phyloP scores from a whole-genome alignment of 352 stramenopile species.

The Phytophthora constricta region DNA sequence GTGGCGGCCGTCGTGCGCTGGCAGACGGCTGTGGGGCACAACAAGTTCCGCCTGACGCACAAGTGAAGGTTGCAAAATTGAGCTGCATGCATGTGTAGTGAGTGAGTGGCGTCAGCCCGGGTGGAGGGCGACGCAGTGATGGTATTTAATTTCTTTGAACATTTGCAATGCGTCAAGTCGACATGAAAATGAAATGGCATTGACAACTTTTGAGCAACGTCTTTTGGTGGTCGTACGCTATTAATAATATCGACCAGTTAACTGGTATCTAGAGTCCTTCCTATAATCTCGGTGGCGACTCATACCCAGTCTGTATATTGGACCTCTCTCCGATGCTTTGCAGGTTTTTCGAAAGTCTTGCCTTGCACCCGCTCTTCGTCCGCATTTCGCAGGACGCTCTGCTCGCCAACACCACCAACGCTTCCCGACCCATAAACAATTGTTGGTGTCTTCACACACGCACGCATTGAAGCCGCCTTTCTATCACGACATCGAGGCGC shows the following conservation, averaged over 20 bases:
- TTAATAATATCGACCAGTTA: too few relatives aligned
- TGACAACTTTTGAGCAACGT: neutral
- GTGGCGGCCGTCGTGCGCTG: slow-evolving; percentile 67
- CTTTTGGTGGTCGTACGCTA: neutral
- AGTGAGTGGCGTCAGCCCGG: slow-evolving; percentile 19
- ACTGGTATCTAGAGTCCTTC: too few relatives aligned
- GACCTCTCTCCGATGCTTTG: neutral
- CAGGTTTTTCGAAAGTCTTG: neutral
- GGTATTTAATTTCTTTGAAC: slow-evolving; percentile 30
- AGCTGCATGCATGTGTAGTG: slow-evolving; percentile 25
- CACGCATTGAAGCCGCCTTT: slow-evolving; percentile 3
- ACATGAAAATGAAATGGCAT: neutral
- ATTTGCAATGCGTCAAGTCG: neutral
- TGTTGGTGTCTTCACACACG: neutral
- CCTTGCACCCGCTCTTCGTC: neutral
- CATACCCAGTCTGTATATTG: neutral
- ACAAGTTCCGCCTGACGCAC: slow-evolving; percentile 51
- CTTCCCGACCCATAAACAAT: neutral
- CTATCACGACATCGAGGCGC: neutral
- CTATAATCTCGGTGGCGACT: neutral
- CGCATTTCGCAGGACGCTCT: neutral
- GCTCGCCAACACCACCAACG: neutral
- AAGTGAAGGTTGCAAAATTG: slow-evolving; percentile 12
- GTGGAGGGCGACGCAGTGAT: slow-evolving; percentile 19
- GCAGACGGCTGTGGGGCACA: slow-evolving; percentile 69